Base-by-base conservation (phyloP, 805 yeast genomes). In the Wickerhamomyces hampshirensis region DNA sequence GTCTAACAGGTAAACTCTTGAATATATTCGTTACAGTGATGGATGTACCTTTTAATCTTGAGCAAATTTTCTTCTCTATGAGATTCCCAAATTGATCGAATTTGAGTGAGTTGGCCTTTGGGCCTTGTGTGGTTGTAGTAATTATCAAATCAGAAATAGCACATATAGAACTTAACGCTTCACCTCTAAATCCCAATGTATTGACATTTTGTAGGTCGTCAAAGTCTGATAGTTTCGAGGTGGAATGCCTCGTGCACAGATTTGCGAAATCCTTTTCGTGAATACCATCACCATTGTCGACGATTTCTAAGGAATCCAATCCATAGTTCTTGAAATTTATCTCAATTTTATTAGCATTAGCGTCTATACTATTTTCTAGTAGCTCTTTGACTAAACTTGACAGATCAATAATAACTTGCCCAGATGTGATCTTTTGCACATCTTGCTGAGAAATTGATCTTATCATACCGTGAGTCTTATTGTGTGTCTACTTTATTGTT, bases 361-460 rank as follows among this genome's bases (percentile, higher is more conserved):
- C 93, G 61, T 93, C 98, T 6, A 91, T 62, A 21, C 93, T 65
- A 55, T 91, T 91, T 51, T 91, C 98, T 3, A 93, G 68, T 2
- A 89, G 62, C 56, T 91, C 98, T 54, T 91, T 91, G 21, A 83
- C 78, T 0, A 85, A 83, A 0, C 91, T 77, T 0, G 75, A 66
- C 29, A 93, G 60, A 48, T 85, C 95, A 5, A 80, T 73, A 10
- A 93, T 84, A 11, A 93, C 98, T 57, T 93, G 98, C 0, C 96
- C 96, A 0, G 97, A 86, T 0, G 96, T 87, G 39, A 91, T 76
- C 40, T 71, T 67, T 46, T 84, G 85, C 6, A 88, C 69, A 47
- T 89, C 95, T 15, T 34, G 32, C 2, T 4, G 13, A 5, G 31
- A 18, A 26, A 45, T 44, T 23, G 30, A 34, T 6, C 18, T 39